phyloP scores from a whole-genome alignment of 768 basidiomycete species.

The Amanita jacksonii region DNA sequence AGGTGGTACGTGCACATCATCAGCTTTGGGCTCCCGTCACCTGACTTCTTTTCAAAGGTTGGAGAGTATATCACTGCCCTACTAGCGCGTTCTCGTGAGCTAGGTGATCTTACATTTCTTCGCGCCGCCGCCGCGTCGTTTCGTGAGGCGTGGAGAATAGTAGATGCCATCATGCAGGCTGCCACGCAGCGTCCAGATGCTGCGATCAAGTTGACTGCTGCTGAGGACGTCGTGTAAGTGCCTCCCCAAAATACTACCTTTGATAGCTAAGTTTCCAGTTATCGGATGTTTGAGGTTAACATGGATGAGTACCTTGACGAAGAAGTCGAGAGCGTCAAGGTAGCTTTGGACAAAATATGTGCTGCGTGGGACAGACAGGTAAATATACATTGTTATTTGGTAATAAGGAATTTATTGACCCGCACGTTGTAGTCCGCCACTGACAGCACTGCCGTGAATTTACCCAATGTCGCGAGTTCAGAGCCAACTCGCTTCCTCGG shows the following conservation, averaged over 20 bases:
- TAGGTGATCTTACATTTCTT: conserved; percentile 64
- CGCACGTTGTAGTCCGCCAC: not conserved
- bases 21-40: conserved; percentile 3
- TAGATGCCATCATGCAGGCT: conserved; percentile 62
- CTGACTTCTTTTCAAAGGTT: conserved; percentile 30
- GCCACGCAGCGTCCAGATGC: conserved; percentile 30
- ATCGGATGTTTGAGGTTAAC: conserved; percentile 89
- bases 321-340: conserved; percentile 78
- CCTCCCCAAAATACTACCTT: too few relatives aligned
- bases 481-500: conserved; percentile 48
- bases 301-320: conserved; percentile 98
- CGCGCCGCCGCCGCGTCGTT: conserved; percentile 87
- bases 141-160: conserved; percentile 79
- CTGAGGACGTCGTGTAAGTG: conserved; percentile 79
- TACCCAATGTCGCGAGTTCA: conserved; percentile 12
- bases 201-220: conserved; percentile 37
- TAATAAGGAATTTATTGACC: not conserved
- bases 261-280: conserved; percentile 43
- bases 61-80: conserved; percentile 80
- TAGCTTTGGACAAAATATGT: conserved; percentile 63
- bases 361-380: conserved; percentile 77
- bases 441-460: not conserved
- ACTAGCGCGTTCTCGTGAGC: conserved; percentile 65
- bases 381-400: conserved; percentile 10
- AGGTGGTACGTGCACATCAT: conserved; percentile 51